These are phyloP conservation scores for Elongisporangium senticosum DNA, from an alignment of 352 stramenopile genomes.

Conservation along the genomic window DNA sequence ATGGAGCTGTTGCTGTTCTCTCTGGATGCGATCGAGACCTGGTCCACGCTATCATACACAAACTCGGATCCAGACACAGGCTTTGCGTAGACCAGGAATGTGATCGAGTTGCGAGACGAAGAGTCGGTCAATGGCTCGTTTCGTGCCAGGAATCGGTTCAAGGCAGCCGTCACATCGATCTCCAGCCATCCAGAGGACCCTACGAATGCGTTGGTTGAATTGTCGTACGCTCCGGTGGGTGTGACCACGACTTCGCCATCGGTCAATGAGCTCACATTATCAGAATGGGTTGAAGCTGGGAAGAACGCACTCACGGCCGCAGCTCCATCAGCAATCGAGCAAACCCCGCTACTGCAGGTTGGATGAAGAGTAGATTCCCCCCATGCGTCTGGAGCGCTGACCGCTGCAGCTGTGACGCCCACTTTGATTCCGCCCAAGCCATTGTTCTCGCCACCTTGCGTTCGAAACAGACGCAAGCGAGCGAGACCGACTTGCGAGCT, in stretches of 20 bases:
- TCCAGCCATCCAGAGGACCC: conserved; percentile 45
- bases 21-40: conserved; percentile 53
- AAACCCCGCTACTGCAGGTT: background rate
- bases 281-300: background rate
- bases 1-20: conserved; percentile 28
- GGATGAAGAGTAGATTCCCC: background rate
- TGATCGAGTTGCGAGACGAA: conserved; percentile 21
- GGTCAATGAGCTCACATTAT: background rate
- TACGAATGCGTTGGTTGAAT: conserved; percentile 6
- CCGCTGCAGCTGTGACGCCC: conserved; percentile 18
- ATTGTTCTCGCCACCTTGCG: conserved; percentile 54
- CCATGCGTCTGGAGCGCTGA: background rate
- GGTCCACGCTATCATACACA: conserved; percentile 41
- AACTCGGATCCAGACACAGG: conserved; percentile 25
- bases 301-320: background rate
- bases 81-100: conserved; percentile 47
- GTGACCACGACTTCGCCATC: background rate
- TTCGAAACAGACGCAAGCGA: conserved; percentile 45
- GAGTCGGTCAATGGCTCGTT: background rate
- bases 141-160: conserved; percentile 43
- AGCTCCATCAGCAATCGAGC: background rate
- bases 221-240: background rate
- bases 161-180: conserved; percentile 56
- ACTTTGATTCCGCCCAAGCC: conserved; percentile 50
- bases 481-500: conserved; percentile 52